These are phyloP conservation scores for Russula abietina DNA, from an alignment of 768 basidiomycete genomes.

Conservation along the genomic window DNA sequence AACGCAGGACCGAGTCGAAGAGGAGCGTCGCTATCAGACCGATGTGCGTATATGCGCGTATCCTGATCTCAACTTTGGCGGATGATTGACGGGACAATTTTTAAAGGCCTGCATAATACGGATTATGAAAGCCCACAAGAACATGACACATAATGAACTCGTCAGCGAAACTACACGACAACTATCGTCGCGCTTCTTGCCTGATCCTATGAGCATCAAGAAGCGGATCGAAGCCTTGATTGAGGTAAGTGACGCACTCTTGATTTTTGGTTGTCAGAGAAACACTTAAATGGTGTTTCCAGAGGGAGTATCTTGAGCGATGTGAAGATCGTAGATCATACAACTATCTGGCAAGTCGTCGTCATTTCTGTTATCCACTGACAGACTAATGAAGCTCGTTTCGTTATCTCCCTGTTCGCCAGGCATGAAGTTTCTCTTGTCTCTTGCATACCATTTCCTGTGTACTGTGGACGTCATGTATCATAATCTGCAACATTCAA, in stretches of 20 bases:
- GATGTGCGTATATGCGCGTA: slow-evolving; percentile 51
- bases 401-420: neutral
- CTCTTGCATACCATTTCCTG: slow-evolving; percentile 9
- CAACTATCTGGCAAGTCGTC: slow-evolving; percentile 55
- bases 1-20: slow-evolving; percentile 84
- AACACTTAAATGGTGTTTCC: neutral
- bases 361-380: neutral
- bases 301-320: slow-evolving; percentile 94
- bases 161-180: slow-evolving; percentile 89
- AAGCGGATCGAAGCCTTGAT: slow-evolving; percentile 89
- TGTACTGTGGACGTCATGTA: slow-evolving; percentile 17
- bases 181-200: slow-evolving; percentile 76
- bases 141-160: slow-evolving; percentile 81
- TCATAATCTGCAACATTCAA: neutral
- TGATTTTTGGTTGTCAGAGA: neutral
- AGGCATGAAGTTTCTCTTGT: slow-evolving; percentile 20
- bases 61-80: neutral
- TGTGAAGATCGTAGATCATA: slow-evolving; percentile 85
- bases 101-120: slow-evolving; percentile 91
- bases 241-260: slow-evolving; percentile 54
- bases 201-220: slow-evolving; percentile 84
- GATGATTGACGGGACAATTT: neutral
- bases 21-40: slow-evolving; percentile 82
- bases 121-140: slow-evolving; percentile 94
- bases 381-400: neutral